phyloP scores from a whole-genome alignment of 1,139 yeast species.

The Nakaseomyces kungkrabaensis region DNA sequence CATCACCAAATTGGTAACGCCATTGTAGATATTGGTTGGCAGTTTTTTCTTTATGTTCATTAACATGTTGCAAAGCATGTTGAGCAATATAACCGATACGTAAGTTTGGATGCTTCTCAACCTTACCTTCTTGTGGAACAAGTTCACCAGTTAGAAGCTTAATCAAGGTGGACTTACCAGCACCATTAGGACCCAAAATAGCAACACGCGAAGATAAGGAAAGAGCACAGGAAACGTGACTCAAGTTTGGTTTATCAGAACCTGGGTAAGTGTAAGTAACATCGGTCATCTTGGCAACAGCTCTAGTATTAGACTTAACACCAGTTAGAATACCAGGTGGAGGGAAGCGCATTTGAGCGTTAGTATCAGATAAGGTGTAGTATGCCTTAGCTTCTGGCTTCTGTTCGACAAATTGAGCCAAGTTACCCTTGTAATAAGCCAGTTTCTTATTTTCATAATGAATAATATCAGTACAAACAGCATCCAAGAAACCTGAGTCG shows the following conservation, averaged over 20 bases:
- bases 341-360: constrained; percentile 96
- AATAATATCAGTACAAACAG: constrained; percentile 91
- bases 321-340: constrained; percentile 96
- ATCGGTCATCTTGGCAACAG: constrained; percentile 83
- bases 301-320: constrained; percentile 87
- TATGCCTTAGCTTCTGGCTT: constrained; percentile 96
- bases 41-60: constrained; percentile 93
- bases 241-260: constrained; percentile 71
- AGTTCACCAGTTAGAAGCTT: constrained; percentile 88
- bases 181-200: constrained; percentile 95
- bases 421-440: constrained; percentile 91
- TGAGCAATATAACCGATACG: constrained; percentile 98
- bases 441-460: constrained; percentile 94
- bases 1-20: constrained; percentile 97
- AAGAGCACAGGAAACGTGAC: constrained; percentile 73
- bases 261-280: constrained; percentile 90
- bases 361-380: constrained; percentile 88
- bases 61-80: constrained; percentile 95
- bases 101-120: constrained; percentile 94
- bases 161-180: constrained; percentile 94
- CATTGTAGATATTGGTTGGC: constrained; percentile 97
- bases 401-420: constrained; percentile 81
- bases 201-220: constrained; percentile 94
- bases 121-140: constrained; percentile 76
- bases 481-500: constrained; percentile 93